Conservation (phyloP, 163 green algal species). For the Chlamydomonas reinhardtii region DNA sequence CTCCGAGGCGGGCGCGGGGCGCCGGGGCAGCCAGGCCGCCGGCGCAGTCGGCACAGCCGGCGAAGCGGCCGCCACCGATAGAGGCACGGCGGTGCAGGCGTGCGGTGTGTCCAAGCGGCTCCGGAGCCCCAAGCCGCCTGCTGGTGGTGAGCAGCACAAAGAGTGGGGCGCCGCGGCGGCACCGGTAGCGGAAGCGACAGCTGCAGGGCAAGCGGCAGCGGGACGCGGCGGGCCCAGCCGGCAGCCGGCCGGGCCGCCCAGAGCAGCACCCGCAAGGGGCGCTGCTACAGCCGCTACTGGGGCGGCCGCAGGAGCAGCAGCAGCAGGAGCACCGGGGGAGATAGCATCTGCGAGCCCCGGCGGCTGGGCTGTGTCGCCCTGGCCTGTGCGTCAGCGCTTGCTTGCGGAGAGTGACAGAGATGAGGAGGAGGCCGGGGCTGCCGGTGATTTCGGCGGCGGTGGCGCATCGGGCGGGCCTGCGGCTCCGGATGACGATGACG, state of each 20-base stretch:
- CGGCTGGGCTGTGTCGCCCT: conserved; percentile 24
- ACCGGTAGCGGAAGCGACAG: neutral
- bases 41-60: neutral
- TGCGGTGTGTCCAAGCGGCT: neutral
- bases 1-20: neutral
- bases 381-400: neutral
- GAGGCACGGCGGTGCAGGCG: neutral
- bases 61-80: neutral
- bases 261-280: neutral
- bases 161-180: neutral
- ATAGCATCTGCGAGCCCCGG: neutral
- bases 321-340: neutral
- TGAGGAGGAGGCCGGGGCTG: neutral
- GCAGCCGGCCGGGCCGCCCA: neutral
- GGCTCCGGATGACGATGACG: no score
- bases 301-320: neutral
- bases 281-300: neutral
- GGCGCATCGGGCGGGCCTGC: no score
- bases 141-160: neutral
- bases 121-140: conserved; percentile 18
- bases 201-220: neutral
- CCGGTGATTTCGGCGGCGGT: no score
- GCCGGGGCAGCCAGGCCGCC: neutral
- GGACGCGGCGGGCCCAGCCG: neutral
- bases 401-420: neutral